Percentiles rank a stretch among this genome's conserved stretches.
phyloP scores from a whole-genome alignment of 345 rosid genomes.

The Streptanthus diversifolius region DNA sequence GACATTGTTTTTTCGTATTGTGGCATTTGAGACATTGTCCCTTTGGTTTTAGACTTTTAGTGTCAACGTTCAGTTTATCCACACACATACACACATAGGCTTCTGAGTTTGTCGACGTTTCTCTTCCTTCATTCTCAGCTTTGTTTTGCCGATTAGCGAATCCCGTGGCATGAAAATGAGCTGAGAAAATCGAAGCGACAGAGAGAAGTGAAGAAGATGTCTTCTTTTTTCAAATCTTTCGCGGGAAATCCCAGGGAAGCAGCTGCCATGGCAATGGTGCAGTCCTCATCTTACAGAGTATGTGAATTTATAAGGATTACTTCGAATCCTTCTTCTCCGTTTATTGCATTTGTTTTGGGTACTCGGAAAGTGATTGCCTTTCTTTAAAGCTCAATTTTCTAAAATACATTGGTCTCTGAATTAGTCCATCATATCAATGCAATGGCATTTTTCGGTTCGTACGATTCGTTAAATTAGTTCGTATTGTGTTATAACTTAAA shows the following conservation, averaged over 20 bases:
- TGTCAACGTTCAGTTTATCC: slow-evolving; percentile 21
- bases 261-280: slow-evolving; percentile 58
- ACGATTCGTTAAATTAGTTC: not conserved
- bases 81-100: not conserved
- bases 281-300: slow-evolving; percentile 65
- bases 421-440: not conserved
- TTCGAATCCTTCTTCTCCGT: not conserved
- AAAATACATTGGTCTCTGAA: not conserved
- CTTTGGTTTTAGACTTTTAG: too few species aligned
- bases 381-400: not conserved
- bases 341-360: not conserved
- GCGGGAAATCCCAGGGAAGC: slow-evolving; percentile 50
- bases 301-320: not conserved
- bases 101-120: not conserved
- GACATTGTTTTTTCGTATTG: too few species aligned
- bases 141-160: not conserved
- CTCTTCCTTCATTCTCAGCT: slow-evolving; percentile 4
- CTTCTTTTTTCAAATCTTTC: slow-evolving; percentile 55
- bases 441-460: not conserved
- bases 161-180: not conserved
- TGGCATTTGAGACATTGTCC: too few species aligned
- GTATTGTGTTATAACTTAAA: not conserved
- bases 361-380: not conserved
- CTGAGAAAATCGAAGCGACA: not conserved
- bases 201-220: slow-evolving; percentile 20